Conservation (phyloP, 139 green algal genomes). For the Deuterostichococcus epilithicus region DNA sequence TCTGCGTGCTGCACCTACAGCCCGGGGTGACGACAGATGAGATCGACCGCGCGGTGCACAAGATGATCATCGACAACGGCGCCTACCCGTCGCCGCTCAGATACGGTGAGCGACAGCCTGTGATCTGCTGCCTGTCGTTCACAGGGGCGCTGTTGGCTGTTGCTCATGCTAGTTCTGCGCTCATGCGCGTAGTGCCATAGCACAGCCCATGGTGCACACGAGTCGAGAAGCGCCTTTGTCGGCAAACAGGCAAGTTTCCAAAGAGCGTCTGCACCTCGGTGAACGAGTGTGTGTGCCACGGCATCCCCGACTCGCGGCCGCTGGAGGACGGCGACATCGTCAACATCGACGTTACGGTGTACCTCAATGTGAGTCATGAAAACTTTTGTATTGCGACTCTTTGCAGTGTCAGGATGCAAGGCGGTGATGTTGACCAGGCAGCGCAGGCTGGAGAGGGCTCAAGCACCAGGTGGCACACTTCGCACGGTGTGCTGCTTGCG, state of each 20-base stretch:
- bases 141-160: not conserved
- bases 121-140: not conserved
- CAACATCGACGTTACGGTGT: constrained; percentile 98
- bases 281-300: constrained; percentile 98
- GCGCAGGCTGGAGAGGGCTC: too few species aligned
- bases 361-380: constrained; percentile 66
- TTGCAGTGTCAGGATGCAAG: too few species aligned
- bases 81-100: constrained; percentile 95
- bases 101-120: constrained; percentile 47
- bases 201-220: not conserved
- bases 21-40: constrained; percentile 90
- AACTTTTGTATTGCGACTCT: not conserved
- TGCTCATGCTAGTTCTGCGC: too few species aligned
- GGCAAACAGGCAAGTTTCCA: constrained; percentile 71
- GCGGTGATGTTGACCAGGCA: too few species aligned
- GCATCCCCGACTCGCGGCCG: constrained; percentile 70
- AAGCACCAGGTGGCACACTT: too few species aligned
- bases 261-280: constrained; percentile 97
- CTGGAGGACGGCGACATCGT: constrained; percentile 88
- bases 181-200: too few species aligned
- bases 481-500: not conserved
- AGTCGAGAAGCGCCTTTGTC: not conserved
- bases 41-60: constrained; percentile 89
- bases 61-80: constrained; percentile 74
- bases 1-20: constrained; percentile 17